Evolutionary conservation across 2,329 filamentous ascomycete genomes (phyloP).

Genomic region (Diaporthe helianthi): DNA sequence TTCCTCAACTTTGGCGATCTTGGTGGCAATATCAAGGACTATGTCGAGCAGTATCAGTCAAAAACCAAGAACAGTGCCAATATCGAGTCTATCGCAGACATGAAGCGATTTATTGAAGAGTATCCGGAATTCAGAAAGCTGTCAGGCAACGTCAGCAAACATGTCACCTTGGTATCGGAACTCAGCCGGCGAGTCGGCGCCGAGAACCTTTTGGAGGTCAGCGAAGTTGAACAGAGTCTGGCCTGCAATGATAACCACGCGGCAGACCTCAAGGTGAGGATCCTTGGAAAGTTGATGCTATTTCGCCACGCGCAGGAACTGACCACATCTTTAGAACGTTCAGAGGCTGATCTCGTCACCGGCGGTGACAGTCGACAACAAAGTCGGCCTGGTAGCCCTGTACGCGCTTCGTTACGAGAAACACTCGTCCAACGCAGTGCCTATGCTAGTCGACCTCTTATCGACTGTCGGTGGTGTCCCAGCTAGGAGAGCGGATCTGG

Average conservation of each 20-base stretch:
- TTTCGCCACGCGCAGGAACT: neutral
- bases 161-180: conserved; percentile 94
- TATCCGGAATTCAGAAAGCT: conserved; percentile 98
- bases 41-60: conserved; percentile 96
- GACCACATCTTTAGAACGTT: conserved; percentile 63
- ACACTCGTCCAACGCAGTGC: conserved; percentile 81
- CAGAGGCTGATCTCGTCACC: conserved; percentile 87
- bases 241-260: conserved; percentile 97
- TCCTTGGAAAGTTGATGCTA: neutral
- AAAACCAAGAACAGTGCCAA: conserved; percentile 97
- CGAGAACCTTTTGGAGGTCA: conserved; percentile 91
- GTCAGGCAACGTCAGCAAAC: conserved; percentile 97
- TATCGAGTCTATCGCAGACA: conserved; percentile 95
- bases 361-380: conserved; percentile 78
- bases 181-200: conserved; percentile 86
- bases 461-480: conserved; percentile 83
- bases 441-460: conserved; percentile 86
- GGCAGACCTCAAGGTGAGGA: conserved; percentile 81
- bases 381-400: conserved; percentile 88
- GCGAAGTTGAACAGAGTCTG: conserved; percentile 94
- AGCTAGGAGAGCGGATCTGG: conserved; percentile 75
- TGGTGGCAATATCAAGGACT: conserved; percentile 95
- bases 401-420: conserved; percentile 94
- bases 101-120: conserved; percentile 99
- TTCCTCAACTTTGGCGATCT: conserved; percentile 97